A percentile compares a stretch with the other conserved stretches of the same genome.
Evolutionary conservation across 1,139 yeast species (phyloP).

Genomic region (Sugiyamaella neomexicana): DNA sequence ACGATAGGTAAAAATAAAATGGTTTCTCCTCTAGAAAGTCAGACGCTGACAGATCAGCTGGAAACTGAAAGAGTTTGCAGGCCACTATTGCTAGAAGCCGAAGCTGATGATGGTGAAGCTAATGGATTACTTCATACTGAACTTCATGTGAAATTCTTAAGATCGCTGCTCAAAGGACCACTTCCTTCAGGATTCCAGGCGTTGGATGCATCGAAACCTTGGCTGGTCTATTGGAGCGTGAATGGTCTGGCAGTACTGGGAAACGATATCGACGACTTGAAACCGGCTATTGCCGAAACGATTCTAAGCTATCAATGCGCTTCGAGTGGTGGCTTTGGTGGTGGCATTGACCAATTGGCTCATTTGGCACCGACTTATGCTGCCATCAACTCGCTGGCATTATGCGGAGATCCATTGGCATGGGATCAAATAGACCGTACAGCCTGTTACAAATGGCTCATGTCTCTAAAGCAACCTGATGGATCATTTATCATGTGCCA

Average conservation of each 20-base stretch:
- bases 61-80: slow-evolving; percentile 13
- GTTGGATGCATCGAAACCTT: slow-evolving; percentile 85
- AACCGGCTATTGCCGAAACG: slow-evolving; percentile 35
- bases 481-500: slow-evolving; percentile 76
- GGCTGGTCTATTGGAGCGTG: slow-evolving; percentile 85
- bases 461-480: slow-evolving; percentile 60
- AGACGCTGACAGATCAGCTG: slow-evolving; percentile 9
- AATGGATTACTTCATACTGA: slow-evolving; percentile 32
- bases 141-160: slow-evolving; percentile 46
- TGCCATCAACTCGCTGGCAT: slow-evolving; percentile 61
- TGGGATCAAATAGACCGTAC: slow-evolving; percentile 50
- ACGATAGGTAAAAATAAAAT: neutral
- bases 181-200: slow-evolving; percentile 52
- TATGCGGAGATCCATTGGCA: slow-evolving; percentile 49
- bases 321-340: slow-evolving; percentile 78
- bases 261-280: slow-evolving; percentile 31
- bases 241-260: slow-evolving; percentile 55
- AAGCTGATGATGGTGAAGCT: neutral
- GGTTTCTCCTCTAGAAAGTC: neutral
- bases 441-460: slow-evolving; percentile 61
- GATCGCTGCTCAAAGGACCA: slow-evolving; percentile 44
- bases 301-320: slow-evolving; percentile 38
- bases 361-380: slow-evolving; percentile 90
- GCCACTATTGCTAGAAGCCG: slow-evolving; percentile 1
- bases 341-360: slow-evolving; percentile 77